Conservation (phyloP, 371 early-diverging fungal species). For the Haplosporangium sp. region DNA sequence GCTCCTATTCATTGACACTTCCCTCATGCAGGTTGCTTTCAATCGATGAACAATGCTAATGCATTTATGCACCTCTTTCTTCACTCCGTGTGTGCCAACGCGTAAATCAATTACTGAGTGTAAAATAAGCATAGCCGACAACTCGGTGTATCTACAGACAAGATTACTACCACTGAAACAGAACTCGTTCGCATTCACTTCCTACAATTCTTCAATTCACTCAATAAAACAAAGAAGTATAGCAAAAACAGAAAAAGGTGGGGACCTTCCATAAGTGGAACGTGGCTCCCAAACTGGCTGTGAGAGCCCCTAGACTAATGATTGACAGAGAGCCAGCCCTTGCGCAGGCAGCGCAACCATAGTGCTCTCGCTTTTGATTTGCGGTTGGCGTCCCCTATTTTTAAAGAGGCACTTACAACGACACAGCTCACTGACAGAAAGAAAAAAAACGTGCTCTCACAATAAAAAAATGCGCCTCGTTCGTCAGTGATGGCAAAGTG, state of each 20-base stretch:
- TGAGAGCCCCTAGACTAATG: neutral
- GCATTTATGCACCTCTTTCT: neutral
- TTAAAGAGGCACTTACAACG: neutral
- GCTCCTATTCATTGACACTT: too few species aligned
- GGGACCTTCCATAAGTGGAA: conserved; percentile 19
- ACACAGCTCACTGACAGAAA: neutral
- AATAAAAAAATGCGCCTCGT: neutral
- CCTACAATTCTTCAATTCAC: too few species aligned
- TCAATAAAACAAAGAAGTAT: too few species aligned
- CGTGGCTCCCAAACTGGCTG: neutral
- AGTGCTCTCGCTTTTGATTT: neutral
- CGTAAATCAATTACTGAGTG: neutral
- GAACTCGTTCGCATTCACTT: too few species aligned
- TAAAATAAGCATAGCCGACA: conserved; percentile 23
- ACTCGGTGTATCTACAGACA: neutral
- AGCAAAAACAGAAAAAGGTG: conserved; percentile 17
- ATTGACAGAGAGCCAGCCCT: neutral
- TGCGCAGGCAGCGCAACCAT: neutral
- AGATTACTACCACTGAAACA: neutral
- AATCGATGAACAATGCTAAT: neutral
- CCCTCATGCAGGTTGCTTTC: too few species aligned
- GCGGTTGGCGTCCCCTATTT: neutral
- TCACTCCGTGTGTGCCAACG: neutral
- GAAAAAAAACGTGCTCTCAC: neutral
- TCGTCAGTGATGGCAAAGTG: neutral